Evolutionary conservation across 1,284 basidiomycete species (phyloP).

Genomic region (Austroboletus niveus): DNA sequence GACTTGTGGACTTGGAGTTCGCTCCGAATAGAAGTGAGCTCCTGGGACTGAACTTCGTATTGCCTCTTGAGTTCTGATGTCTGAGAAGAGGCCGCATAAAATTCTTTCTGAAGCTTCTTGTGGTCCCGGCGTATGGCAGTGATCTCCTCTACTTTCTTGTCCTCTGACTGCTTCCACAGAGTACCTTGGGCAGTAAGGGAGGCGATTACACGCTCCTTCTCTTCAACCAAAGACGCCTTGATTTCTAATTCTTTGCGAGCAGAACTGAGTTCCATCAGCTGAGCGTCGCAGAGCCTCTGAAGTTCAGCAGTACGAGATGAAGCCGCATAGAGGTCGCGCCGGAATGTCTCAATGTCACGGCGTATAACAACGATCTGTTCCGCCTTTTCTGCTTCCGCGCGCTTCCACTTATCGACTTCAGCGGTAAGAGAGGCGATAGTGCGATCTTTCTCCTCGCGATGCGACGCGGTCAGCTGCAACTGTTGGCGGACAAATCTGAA

Average conservation of each 20-base stretch:
- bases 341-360: neutral
- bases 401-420: conserved; percentile 1
- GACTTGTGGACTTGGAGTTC: neutral
- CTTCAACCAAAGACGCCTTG: neutral
- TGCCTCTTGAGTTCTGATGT: conserved; percentile 1
- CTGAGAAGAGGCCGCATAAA: neutral
- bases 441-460: conserved; percentile 1
- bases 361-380: neutral
- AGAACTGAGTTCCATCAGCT: conserved; percentile 3
- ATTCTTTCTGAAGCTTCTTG: conserved; percentile 1
- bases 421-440: neutral
- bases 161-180: neutral
- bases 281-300: conserved; percentile 4
- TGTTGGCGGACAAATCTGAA: neutral
- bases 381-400: neutral
- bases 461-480: neutral
- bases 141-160: neutral
- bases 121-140: neutral
- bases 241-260: conserved; percentile 4
- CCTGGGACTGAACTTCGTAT: neutral
- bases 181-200: conserved; percentile 3
- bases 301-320: neutral
- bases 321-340: neutral
- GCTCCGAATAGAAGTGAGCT: neutral
- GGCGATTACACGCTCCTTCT: conserved; percentile 1